Conservation (phyloP, 768 basidiomycete species). For the Phylloporus scabripes region DNA sequence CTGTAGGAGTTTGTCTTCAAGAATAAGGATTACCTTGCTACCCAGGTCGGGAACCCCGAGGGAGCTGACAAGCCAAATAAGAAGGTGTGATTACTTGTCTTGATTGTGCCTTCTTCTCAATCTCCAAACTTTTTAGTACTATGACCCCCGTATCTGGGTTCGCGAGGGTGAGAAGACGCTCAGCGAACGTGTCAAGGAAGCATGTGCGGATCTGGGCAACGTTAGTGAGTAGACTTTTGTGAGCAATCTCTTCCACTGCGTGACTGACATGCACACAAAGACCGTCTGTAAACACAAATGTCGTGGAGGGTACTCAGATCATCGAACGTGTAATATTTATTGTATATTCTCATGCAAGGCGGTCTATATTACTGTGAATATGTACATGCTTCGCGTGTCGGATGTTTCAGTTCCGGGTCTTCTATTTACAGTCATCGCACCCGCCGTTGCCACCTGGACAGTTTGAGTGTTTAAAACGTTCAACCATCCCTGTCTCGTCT, state of each 20-base stretch:
- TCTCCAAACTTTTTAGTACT: slow-evolving; percentile 44
- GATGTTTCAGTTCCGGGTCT: not conserved
- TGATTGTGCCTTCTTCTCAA: not conserved
- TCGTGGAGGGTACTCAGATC: not conserved
- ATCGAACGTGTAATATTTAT: slow-evolving; percentile 15
- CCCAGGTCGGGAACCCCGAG: slow-evolving; percentile 96
- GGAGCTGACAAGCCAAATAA: slow-evolving; percentile 98
- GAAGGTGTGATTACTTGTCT: slow-evolving; percentile 52
- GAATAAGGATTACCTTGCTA: slow-evolving; percentile 83
- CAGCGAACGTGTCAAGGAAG: slow-evolving; percentile 79
- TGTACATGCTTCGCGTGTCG: not conserved
- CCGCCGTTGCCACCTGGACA: not conserved
- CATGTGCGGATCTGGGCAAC: slow-evolving; percentile 86
- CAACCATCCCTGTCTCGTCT: not conserved
- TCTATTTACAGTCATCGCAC: not conserved
- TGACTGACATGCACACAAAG: slow-evolving; percentile 8
- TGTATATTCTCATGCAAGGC: slow-evolving; percentile 12
- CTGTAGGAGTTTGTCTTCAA: slow-evolving; percentile 74
- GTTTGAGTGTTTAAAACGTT: not conserved
- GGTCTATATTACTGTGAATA: not conserved
- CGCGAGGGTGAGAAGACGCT: slow-evolving; percentile 98
- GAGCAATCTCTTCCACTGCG: not conserved
- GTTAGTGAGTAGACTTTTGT: slow-evolving; percentile 35
- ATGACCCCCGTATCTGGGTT: slow-evolving; percentile 98
- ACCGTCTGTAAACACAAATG: slow-evolving; percentile 18